Evolutionary conservation across 257 asterid genomes (phyloP).

Genomic region (Solanum corneliomulleri): DNA sequence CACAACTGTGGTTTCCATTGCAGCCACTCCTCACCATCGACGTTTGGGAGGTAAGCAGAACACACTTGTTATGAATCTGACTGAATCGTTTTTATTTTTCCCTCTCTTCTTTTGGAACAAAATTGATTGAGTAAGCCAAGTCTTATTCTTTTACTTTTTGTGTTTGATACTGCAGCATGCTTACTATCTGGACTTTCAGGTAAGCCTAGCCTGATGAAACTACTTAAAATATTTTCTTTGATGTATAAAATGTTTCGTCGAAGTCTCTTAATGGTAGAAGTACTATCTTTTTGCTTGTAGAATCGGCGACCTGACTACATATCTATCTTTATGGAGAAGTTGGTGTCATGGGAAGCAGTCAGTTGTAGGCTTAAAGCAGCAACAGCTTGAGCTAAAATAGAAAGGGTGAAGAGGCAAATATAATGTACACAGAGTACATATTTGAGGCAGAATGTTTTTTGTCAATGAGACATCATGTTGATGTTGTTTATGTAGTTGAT

Average conservation of each 20-base stretch:
- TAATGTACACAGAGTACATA: slow-evolving; percentile 25
- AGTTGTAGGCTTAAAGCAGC: slow-evolving; percentile 74
- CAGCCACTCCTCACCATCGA: slow-evolving; percentile 94
- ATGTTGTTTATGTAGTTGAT: neutral
- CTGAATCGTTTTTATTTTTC: neutral
- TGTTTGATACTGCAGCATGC: slow-evolving; percentile 52
- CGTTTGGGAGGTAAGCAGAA: slow-evolving; percentile 83
- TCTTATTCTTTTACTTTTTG: neutral
- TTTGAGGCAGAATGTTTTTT: slow-evolving; percentile 2
- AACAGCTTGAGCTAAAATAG: slow-evolving; percentile 34
- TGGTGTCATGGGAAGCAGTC: slow-evolving; percentile 93
- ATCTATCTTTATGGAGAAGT: slow-evolving; percentile 75
- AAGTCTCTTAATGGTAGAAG: neutral
- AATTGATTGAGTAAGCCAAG: neutral
- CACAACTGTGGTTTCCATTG: neutral
- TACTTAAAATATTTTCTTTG: neutral
- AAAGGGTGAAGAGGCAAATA: slow-evolving; percentile 20
- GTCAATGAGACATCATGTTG: neutral
- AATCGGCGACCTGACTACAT: slow-evolving; percentile 75
- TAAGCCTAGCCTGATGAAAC: slow-evolving; percentile 6
- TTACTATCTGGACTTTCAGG: slow-evolving; percentile 91
- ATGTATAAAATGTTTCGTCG: neutral
- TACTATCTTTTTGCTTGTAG: slow-evolving; percentile 18
- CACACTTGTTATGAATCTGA: neutral
- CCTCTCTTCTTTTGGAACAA: neutral